phyloP scores from a whole-genome alignment of 1,284 basidiomycete species.

The Xanthoconium separans region DNA sequence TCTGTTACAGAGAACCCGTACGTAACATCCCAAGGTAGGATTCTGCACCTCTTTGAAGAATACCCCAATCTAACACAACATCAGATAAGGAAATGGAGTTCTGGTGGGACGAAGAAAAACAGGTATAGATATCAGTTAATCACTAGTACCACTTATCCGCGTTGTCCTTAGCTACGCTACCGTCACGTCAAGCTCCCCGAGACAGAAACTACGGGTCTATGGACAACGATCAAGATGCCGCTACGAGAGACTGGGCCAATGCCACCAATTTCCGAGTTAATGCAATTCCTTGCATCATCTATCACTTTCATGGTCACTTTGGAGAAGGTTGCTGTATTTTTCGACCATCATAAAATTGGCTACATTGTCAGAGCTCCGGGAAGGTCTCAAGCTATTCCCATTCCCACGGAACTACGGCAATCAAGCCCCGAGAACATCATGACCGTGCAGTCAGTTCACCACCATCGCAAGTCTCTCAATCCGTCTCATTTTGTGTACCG shows the following conservation, averaged over 20 bases:
- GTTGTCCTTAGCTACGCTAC: not conserved
- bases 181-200: not conserved
- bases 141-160: not conserved
- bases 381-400: not conserved
- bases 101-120: not conserved
- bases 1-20: constrained; percentile 8
- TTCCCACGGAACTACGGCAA: not conserved
- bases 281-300: constrained; percentile 7
- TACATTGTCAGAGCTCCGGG: not conserved
- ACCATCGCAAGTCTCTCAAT: not conserved
- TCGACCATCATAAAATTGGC: not conserved
- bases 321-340: not conserved
- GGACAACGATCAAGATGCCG: constrained; percentile 2
- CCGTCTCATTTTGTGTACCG: not conserved
- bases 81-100: constrained; percentile 2
- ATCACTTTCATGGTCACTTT: constrained; percentile 4
- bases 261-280: not conserved
- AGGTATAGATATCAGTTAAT: not conserved
- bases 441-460: not conserved
- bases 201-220: not conserved
- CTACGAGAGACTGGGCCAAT: constrained; percentile 1
- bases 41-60: not conserved
- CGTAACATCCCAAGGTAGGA: constrained; percentile 8
- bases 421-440: not conserved
- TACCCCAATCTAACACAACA: not conserved